phyloP scores from a whole-genome alignment of 352 stramenopile species.

The Phytophthora capsici region DNA sequence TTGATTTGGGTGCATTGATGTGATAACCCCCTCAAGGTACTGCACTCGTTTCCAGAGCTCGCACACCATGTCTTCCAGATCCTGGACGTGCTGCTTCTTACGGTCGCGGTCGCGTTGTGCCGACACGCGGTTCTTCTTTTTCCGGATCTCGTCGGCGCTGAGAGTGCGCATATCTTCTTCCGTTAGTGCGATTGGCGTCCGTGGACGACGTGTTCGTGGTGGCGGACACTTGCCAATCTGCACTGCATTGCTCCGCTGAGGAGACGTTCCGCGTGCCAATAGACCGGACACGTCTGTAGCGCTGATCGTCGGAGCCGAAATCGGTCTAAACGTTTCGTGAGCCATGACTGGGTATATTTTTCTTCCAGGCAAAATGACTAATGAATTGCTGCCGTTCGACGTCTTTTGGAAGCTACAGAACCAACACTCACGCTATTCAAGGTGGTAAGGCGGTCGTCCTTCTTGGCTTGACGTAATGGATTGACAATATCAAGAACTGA shows the following conservation, averaged over 20 bases:
- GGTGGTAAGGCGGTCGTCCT: conserved; percentile 2
- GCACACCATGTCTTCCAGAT: conserved; percentile 62
- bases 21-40: conserved; percentile 60
- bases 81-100: conserved; percentile 61
- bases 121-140: conserved; percentile 75
- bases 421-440: conserved; percentile 31
- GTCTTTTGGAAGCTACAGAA: conserved; percentile 3
- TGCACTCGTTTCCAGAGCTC: conserved; percentile 67
- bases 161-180: conserved; percentile 52
- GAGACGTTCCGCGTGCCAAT: conserved; percentile 30
- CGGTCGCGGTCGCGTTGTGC: conserved; percentile 63
- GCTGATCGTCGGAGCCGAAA: conserved; percentile 32
- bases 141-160: conserved; percentile 56
- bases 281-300: conserved; percentile 36
- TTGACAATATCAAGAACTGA: conserved; percentile 40
- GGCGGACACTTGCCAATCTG: conserved; percentile 38
- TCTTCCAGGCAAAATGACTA: conserved; percentile 30
- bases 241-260: conserved; percentile 26
- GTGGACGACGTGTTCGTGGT: conserved; percentile 40
- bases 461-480: conserved; percentile 23
- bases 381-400: conserved; percentile 8
- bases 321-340: conserved; percentile 21
- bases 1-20: conserved; percentile 43
- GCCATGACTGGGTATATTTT: conserved; percentile 20
- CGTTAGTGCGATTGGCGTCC: conserved; percentile 55